These are phyloP conservation scores for Fallopia convolvulus DNA, from an alignment of 148 eudicot genomes.

Conservation along the genomic window DNA sequence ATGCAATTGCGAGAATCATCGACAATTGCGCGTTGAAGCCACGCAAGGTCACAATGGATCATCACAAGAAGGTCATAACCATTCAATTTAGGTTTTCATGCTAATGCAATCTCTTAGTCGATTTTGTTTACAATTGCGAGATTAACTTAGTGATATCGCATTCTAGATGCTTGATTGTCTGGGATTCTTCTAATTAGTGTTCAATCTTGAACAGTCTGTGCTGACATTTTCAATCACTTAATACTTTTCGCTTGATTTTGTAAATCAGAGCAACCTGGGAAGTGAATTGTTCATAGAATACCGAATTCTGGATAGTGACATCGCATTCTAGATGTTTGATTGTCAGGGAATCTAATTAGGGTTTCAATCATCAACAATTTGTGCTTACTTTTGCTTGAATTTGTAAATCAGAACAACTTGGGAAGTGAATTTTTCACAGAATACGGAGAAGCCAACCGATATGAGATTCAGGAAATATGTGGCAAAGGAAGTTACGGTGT, in stretches of 20 bases:
- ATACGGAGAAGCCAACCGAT: slow-evolving; percentile 87
- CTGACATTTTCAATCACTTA: background rate
- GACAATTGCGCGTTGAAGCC: background rate
- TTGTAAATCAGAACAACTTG: slow-evolving; percentile 1
- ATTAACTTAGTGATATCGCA: background rate
- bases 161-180: background rate
- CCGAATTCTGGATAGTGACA: slow-evolving; percentile 19
- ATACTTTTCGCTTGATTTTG: background rate
- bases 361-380: background rate
- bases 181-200: background rate
- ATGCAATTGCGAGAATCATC: background rate
- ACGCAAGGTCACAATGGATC: background rate
- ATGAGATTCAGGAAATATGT: slow-evolving; percentile 74
- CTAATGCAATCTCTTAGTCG: background rate
- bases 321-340: background rate
- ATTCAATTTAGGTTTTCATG: background rate
- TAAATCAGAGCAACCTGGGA: slow-evolving; percentile 1
- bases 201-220: background rate
- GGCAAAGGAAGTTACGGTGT: slow-evolving; percentile 97
- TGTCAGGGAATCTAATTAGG: background rate
- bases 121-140: background rate
- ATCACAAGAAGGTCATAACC: background rate
- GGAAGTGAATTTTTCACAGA: slow-evolving; percentile 73
- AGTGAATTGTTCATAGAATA: slow-evolving; percentile 85
- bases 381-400: background rate